Conservation (phyloP, 768 basidiomycete genomes). For the Lentinus tigrinus region DNA sequence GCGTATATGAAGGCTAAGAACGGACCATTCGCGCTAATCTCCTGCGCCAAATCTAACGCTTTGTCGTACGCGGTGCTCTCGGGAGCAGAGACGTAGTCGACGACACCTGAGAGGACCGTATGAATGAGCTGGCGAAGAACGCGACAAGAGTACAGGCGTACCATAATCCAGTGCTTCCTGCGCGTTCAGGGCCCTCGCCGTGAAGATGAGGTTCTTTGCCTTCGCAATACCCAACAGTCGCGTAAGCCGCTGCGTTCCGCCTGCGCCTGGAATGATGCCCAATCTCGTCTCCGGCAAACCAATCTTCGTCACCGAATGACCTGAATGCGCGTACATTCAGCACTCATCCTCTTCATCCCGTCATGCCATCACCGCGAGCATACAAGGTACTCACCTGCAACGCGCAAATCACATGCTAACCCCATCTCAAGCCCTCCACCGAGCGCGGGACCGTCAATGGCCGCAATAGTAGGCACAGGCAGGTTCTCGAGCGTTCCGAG, state of each 20-base stretch:
- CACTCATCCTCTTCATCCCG: not conserved
- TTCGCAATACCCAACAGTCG: constrained; percentile 75
- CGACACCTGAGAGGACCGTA: constrained; percentile 52
- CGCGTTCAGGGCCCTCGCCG: constrained; percentile 67
- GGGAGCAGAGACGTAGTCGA: constrained; percentile 76
- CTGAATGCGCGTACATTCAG: constrained; percentile 32
- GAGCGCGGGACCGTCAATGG: constrained; percentile 90
- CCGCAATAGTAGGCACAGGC: constrained; percentile 87
- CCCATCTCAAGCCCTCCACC: constrained; percentile 91
- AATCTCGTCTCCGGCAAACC: constrained; percentile 78
- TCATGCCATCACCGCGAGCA: too few relatives aligned
- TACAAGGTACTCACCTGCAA: constrained; percentile 61
- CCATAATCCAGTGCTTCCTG: constrained; percentile 71
- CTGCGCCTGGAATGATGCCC: constrained; percentile 89
- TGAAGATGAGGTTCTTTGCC: constrained; percentile 87
- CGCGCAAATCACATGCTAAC: constrained; percentile 86
- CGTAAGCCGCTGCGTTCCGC: constrained; percentile 82
- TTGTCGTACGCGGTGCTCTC: constrained; percentile 63
- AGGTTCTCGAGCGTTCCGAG: constrained; percentile 76
- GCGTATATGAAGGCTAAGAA: not conserved
- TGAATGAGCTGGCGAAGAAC: not conserved
- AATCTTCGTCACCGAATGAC: constrained; percentile 72
- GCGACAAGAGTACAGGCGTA: constrained; percentile 28
- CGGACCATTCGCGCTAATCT: constrained; percentile 68
- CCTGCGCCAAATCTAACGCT: constrained; percentile 65